Evolutionary conservation across 139 green algal species (phyloP), one percentile per base, ranked within the genome.

Genomic region (Picochlorum sp.): DNA sequence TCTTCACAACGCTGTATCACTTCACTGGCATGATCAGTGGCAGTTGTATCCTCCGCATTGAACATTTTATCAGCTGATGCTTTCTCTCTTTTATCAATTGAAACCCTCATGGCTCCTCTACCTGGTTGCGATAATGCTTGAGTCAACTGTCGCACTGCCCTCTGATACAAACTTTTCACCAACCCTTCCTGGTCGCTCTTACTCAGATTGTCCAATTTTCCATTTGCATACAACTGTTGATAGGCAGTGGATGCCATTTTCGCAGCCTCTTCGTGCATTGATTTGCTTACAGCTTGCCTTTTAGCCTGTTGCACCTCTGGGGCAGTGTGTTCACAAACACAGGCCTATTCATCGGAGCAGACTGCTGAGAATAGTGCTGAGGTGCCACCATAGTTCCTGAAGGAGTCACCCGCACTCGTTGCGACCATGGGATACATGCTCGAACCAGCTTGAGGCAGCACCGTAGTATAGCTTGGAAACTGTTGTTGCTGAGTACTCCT

Each of bases 1-100:
- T 69, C 59, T 57, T 82, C 80, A 56, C 79, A 85, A 1, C 63
- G 58, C 10, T 62, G 28, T 56, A 85, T 57, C 28, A 83, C 77
- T 30, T 62, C 69, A 20, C 81, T 71, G 2, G 56, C 51, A 16
- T 81, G 49, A 20, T 76, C 68, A 37, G 57, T 59, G 13, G 23
- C 23, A 3, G 65, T 69, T 23, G 59, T 72, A 45, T 78, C 71
- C 37, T 73, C 64, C 4, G 47, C 71, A 38, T 67, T 38, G 67
- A 83, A 66, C 41, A 68, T 23, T 26, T 62, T 63, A 21, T 78
- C 69, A 1, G 41, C n/a, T 16, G 49, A 52, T 14, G 47, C 38
- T 57, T 52, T 24, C 1, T 69, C 55, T 47, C 55, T 45, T 32
- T 74, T 72, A 61, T 77, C 72, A 38, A 78, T 67, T 23, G 51